Base-by-base conservation (phyloP, 768 basidiomycete species). In the Lentinula sp. region DNA sequence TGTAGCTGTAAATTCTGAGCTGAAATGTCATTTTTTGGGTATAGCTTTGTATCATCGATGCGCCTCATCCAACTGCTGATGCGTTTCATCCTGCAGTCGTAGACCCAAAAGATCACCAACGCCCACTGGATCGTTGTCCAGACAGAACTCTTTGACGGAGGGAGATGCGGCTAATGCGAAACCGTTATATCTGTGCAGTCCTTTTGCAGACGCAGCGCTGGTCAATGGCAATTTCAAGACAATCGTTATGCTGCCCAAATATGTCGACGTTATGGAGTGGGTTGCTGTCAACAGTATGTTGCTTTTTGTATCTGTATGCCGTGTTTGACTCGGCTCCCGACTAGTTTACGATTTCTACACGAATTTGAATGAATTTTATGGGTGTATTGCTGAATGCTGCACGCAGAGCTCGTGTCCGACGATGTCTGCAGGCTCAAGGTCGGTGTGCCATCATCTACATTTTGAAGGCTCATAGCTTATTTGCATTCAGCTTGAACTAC, bases 191-290 rank as follows among this genome's bases (percentile, higher is more conserved):
- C 82, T 98, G 10, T 96, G 90, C 73, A 90, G 91, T 58, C 95
- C 95, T 3, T 98, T 98, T 72, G 93, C 91, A 59, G 95, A 96
- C 67, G 89, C 94, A 1, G 93, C 96, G 0, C 82, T 98, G 48
- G 95, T 98, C 62, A 98, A 96, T 73, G 96, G 96, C 23, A 97
- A 95, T 74, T 98, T 97, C 80, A 98, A 96, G 78, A 97, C 95
- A 3, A 98, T 98, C 68, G 95, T 98, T 61, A 90, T 94, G 75
- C 81, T 94, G 58, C 96, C 96, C 6, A 97, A 96, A 31, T 97
- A 95, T 67, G 89, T 92, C 32, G 93, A 96, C 70, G 87, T 93
- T 61, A 95, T 93, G 82, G 95, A 97, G 70, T 97, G 95, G 95
- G 95, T 96, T 32, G 95, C 94, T 10, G 89, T 94, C 46, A 96